A percentile compares a stretch with the other conserved stretches of the same genome.
These are phyloP conservation scores for Grosmannia serpens DNA, from an alignment of 2,329 filamentous ascomycete species.

Conservation along the genomic window DNA sequence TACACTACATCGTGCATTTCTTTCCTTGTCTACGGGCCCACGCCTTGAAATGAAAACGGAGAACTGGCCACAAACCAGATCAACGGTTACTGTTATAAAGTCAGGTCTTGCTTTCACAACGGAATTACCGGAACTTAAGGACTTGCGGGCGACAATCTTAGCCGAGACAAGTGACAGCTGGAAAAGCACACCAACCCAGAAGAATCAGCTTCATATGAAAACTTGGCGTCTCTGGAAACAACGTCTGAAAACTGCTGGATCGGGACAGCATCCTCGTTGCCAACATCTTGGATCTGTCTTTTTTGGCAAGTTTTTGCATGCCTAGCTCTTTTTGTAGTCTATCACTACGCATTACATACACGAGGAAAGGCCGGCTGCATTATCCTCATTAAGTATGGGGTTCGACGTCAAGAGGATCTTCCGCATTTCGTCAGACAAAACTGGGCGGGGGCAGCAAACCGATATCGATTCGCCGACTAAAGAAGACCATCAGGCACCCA, in stretches of 20 bases:
- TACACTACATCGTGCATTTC: neutral
- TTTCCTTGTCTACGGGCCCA: neutral
- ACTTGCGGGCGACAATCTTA: neutral
- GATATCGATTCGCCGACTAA: constrained; percentile 8
- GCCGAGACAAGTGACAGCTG: too few relatives aligned
- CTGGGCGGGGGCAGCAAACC: constrained; percentile 1
- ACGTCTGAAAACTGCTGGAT: neutral
- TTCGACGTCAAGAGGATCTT: constrained; percentile 11
- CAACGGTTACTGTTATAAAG: neutral
- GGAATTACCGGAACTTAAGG: neutral
- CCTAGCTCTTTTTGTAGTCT: neutral
- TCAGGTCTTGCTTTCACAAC: neutral
- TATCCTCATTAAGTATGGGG: constrained; percentile 4
- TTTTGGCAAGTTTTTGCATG: neutral
- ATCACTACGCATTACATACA: neutral
- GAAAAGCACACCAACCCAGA: too few relatives aligned
- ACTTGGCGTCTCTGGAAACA: neutral
- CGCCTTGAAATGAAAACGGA: neutral
- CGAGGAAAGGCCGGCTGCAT: neutral
- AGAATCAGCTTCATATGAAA: too few relatives aligned
- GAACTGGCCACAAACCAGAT: neutral
- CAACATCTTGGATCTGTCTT: neutral
- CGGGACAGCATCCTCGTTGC: neutral
- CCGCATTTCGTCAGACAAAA: constrained; percentile 7
- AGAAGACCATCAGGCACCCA: neutral